Evolutionary conservation across 2,329 filamentous ascomycete genomes (phyloP), one percentile per base, ranked within the genome.

Genomic region (Aureobasidium sp.): DNA sequence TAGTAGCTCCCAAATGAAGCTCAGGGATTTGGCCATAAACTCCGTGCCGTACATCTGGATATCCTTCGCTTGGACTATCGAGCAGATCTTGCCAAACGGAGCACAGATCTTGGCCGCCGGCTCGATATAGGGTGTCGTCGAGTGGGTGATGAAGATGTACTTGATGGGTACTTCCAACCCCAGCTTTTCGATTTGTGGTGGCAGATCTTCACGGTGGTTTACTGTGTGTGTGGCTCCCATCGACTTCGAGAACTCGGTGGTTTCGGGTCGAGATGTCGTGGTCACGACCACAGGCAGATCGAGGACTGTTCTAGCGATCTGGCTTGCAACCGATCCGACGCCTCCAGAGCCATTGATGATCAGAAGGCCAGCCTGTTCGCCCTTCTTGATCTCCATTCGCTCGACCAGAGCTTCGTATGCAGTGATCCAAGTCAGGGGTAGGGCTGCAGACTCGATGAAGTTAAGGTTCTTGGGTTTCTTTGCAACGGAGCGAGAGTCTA

Each of bases 261-360:
- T 79, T 68, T 79, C 77, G 9, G 71, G 69, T 22, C 77, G 64
- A 15, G 74, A 77, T 2, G 77, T 73, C 0, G 77, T 79, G 1
- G 77, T 77, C 37, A 79, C 69, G 5, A 79, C 76, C n/a, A 75
- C 72, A 0, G 75, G 76, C 5, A 80, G 63, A 17, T 73, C 69
- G 9, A 79, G 65, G 8, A 77, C 62, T 6, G 70, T 64, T 0
- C 76, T 70, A 1, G 77, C 78, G 59, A 81, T 75, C 66, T 80
- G 78, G 6, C 71, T 75, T 2, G 77, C 77, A 8, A 78, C 72
- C 14, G 72, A 73, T 8, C 78, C 78, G 31, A 80, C 75, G 42
- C 75, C 78, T 34, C 78, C 78, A 2, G 74, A 72, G 1, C 78
- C 78, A 62, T 80, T 80, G 66, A 79, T 73, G 63, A 80, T 79